phyloP scores from a whole-genome alignment of 306 rosid species.

The Pterocarpus macrocarpus region DNA sequence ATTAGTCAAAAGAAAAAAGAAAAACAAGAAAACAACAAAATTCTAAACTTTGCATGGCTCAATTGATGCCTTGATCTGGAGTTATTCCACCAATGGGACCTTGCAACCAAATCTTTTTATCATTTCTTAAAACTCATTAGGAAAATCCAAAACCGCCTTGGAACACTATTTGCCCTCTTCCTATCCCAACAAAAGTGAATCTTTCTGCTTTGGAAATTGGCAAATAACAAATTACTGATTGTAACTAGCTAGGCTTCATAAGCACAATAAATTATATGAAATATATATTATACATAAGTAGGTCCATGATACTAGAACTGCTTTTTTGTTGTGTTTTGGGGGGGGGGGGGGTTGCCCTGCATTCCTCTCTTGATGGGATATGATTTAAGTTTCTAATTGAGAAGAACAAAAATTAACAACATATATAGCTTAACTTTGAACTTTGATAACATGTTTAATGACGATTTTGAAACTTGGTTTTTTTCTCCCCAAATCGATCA shows the following conservation, averaged over 20 bases:
- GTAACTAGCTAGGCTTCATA: not conserved
- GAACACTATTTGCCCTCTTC: constrained; percentile 12
- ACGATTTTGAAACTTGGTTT: too few species aligned
- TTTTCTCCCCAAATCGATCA: too few species aligned
- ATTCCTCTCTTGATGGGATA: not conserved
- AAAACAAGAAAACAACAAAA: constrained; percentile 25
- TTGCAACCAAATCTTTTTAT: not conserved
- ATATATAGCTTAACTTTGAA: not conserved
- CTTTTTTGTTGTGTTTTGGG: too few species aligned
- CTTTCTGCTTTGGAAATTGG: not conserved
- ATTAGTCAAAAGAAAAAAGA: constrained; percentile 17
- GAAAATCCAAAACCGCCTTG: not conserved
- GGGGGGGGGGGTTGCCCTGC: not conserved
- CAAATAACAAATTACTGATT: not conserved
- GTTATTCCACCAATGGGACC: constrained; percentile 7
- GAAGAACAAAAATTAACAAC: not conserved
- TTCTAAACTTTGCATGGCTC: constrained; percentile 23
- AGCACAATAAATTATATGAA: not conserved
- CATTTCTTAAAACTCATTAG: not conserved
- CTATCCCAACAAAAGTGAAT: not conserved
- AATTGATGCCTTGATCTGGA: constrained; percentile 39
- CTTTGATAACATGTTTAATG: too few species aligned
- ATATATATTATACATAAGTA: not conserved
- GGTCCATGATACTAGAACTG: not conserved
- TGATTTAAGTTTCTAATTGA: not conserved